Conservation (phyloP, 2,329 filamentous ascomycete genomes). For the Emmonsiellopsis sp. region DNA sequence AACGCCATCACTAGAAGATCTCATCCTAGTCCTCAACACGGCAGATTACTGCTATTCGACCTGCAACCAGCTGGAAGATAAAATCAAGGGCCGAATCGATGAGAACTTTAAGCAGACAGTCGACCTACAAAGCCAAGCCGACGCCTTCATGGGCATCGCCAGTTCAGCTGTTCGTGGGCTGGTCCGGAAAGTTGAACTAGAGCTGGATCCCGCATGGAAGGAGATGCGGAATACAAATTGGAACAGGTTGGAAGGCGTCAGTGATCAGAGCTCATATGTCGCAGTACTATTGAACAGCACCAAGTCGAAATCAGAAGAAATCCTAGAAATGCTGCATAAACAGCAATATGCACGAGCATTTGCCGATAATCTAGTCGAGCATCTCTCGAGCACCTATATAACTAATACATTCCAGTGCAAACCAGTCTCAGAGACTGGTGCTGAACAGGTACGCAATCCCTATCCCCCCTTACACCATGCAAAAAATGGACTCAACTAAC, state of each 20-base stretch:
- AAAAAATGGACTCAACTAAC: slow-evolving; percentile 11
- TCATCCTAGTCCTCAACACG: slow-evolving; percentile 83
- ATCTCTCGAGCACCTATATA: slow-evolving; percentile 70
- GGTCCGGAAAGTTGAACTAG: slow-evolving; percentile 72
- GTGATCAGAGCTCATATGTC: slow-evolving; percentile 89
- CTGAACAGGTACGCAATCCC: slow-evolving; percentile 62
- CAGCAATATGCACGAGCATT: slow-evolving; percentile 91
- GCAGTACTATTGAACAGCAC: slow-evolving; percentile 67
- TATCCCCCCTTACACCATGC: background rate
- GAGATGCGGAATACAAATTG: slow-evolving; percentile 97
- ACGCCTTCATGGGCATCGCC: slow-evolving; percentile 91
- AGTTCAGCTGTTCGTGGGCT: slow-evolving; percentile 76
- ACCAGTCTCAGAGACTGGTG: slow-evolving; percentile 86
- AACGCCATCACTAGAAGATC: slow-evolving; percentile 57
- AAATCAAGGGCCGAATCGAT: slow-evolving; percentile 85
- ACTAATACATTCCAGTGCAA: slow-evolving; percentile 78
- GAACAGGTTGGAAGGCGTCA: slow-evolving; percentile 86
- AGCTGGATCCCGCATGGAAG: slow-evolving; percentile 80
- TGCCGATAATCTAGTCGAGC: slow-evolving; percentile 90
- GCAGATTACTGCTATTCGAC: slow-evolving; percentile 96
- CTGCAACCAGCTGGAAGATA: slow-evolving; percentile 87
- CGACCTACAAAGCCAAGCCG: slow-evolving; percentile 85
- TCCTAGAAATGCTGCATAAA: slow-evolving; percentile 71
- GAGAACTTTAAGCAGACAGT: slow-evolving; percentile 64
- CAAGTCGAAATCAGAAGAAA: slow-evolving; percentile 62